Evolutionary conservation across 2,329 filamentous ascomycete species (phyloP), one percentile per base, ranked within the genome.

Genomic region (Diaporthe sp.): DNA sequence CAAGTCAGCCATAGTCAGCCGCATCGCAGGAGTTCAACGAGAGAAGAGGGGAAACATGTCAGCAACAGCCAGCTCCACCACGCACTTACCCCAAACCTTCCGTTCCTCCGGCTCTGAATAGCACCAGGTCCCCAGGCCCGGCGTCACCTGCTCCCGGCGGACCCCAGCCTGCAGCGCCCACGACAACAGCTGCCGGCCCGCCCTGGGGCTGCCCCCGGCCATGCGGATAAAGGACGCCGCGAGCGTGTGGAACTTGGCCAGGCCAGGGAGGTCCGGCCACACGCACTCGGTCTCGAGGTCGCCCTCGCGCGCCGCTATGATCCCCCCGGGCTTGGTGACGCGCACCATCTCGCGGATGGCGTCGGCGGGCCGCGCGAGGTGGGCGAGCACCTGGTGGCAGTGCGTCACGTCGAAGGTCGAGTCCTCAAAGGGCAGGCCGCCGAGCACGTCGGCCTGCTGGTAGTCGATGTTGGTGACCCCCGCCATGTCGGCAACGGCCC

Each of bases 401-500:
- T 79, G 80, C 20, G 78, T 78, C 37, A 82, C 75, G 61, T 83
- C 81, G 61, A 82, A 83, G 0, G 79, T 79, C 34, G 75, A 76
- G 57, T 82, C 80, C 0, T 76, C 76, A 57, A 81, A 83, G 0
- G 84, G 82, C 0, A 85, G 79, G 17, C 60, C 15, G 25, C 79
- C 77, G 77, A 83, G 82, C 28, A 82, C 81, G 37, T 79, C 80
- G 13, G 80, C 84, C 12, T 79, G 76, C 73, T 83, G 80, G 70
- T 81, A 80, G 25, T 74, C 58, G 25, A 79, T 77, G 53, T 78
- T 77, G 20, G 77, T 81, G 1, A 85, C 77, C 49, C 84, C 84
- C 28, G 80, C 79, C 28, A 80, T 78, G 25, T 81, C 76, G 22
- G 86, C 86, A 75, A 84, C 80, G 47, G 81, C 81, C 34, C 80